These are phyloP conservation scores for Epichloe gansuensis DNA, from an alignment of 2,329 filamentous ascomycete species.

Conservation along the genomic window DNA sequence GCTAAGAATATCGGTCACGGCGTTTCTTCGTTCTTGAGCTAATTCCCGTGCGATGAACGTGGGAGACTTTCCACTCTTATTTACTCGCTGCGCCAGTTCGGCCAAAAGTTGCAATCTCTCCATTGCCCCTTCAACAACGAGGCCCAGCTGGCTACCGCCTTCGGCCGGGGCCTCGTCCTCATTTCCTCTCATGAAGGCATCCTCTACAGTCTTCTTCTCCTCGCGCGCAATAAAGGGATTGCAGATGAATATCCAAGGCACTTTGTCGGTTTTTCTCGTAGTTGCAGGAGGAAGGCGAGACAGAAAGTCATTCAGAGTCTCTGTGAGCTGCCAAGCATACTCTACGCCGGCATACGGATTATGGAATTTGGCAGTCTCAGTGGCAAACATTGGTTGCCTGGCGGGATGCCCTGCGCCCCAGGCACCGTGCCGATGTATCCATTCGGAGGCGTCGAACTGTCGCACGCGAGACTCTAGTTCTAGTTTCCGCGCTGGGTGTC, in stretches of 20 bases:
- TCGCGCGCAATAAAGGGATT: constrained; percentile 44
- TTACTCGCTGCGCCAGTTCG: constrained; percentile 37
- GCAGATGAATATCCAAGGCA: constrained; percentile 61
- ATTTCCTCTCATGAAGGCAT: constrained; percentile 29
- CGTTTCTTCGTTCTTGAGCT: constrained; percentile 35
- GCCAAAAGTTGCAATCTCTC: constrained; percentile 35
- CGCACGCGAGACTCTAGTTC: constrained; percentile 37
- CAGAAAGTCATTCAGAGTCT: constrained; percentile 55
- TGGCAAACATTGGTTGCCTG: neutral
- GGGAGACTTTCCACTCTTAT: constrained; percentile 21
- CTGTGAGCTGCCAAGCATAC: constrained; percentile 50
- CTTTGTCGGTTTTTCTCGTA: constrained; percentile 31
- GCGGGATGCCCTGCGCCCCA: constrained; percentile 3
- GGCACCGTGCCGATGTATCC: constrained; percentile 17
- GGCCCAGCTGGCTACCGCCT: constrained; percentile 30
- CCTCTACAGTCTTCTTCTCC: constrained; percentile 20
- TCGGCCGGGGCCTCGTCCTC: constrained; percentile 38
- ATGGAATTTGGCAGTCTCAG: constrained; percentile 27
- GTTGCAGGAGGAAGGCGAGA: constrained; percentile 54
- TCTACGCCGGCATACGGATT: constrained; percentile 46
- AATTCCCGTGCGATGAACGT: constrained; percentile 32
- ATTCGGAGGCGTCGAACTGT: constrained; percentile 37
- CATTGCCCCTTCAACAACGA: constrained; percentile 40
- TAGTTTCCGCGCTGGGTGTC: constrained; percentile 37
- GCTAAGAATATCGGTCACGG: constrained; percentile 43